Evolutionary conservation across 2,329 filamentous ascomycete species (phyloP).

Genomic region (Talaromyces sp.): DNA sequence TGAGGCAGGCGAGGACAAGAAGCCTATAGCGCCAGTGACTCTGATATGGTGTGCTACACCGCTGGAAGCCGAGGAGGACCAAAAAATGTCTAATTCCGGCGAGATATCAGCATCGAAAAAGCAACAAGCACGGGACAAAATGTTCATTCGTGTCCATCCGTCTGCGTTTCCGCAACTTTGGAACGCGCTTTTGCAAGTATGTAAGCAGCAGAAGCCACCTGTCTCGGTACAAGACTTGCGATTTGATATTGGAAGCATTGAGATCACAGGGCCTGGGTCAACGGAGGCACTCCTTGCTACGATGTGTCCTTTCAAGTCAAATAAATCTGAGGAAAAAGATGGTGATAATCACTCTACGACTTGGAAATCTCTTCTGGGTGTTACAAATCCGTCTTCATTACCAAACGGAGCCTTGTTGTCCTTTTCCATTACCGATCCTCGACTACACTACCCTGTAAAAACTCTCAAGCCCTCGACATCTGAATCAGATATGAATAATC

Average conservation of each 20-base stretch:
- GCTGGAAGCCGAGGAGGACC: slow-evolving; percentile 27
- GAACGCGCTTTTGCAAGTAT: slow-evolving; percentile 57
- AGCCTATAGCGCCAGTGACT: slow-evolving; percentile 68
- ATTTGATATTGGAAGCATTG: slow-evolving; percentile 70
- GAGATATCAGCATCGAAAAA: slow-evolving; percentile 22
- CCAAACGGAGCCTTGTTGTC: slow-evolving; percentile 67
- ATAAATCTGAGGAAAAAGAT: slow-evolving; percentile 22
- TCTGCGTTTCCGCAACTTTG: slow-evolving; percentile 66
- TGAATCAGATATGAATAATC: slow-evolving; percentile 35
- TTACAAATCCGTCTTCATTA: slow-evolving; percentile 67
- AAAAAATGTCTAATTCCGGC: slow-evolving; percentile 36
- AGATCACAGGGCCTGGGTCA: slow-evolving; percentile 69
- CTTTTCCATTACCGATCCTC: slow-evolving; percentile 75
- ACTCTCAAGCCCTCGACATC: slow-evolving; percentile 45
- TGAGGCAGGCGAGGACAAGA: slow-evolving; percentile 52
- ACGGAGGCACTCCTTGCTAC: slow-evolving; percentile 72
- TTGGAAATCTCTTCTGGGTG: slow-evolving; percentile 44
- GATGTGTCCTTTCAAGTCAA: slow-evolving; percentile 50
- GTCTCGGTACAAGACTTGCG: slow-evolving; percentile 64
- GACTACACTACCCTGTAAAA: slow-evolving; percentile 71
- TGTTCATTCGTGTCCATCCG: slow-evolving; percentile 77
- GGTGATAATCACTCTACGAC: slow-evolving; percentile 33
- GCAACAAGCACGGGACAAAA: slow-evolving; percentile 45
- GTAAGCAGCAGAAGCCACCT: slow-evolving; percentile 60
- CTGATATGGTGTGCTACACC: slow-evolving; percentile 67